These are phyloP conservation scores for Dipodascus geniculatus DNA, from an alignment of 805 yeast species.

Conservation along the genomic window DNA sequence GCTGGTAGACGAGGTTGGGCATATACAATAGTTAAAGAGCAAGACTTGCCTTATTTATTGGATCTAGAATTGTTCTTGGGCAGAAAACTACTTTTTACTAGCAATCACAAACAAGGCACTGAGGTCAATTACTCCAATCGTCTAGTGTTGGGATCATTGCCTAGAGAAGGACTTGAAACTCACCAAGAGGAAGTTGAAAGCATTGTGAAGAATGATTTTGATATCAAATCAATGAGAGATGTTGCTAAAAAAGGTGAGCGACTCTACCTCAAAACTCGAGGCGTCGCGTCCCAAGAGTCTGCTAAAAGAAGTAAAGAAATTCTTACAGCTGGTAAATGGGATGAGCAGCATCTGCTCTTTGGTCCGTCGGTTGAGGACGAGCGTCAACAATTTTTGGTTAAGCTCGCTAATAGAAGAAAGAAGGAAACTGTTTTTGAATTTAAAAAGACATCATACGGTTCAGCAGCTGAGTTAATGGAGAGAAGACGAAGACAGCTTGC, in stretches of 20 bases:
- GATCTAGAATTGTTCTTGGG: conserved; percentile 89
- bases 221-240: conserved; percentile 47
- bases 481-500: conserved; percentile 79
- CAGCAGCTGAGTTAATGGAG: conserved; percentile 69
- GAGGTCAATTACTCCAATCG: conserved; percentile 66
- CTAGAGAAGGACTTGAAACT: conserved; percentile 59
- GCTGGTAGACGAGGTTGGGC: conserved; percentile 99
- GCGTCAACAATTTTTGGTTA: conserved; percentile 64
- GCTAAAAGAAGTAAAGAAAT: conserved; percentile 76
- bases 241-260: conserved; percentile 85
- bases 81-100: conserved; percentile 48
- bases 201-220: conserved; percentile 51
- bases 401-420: conserved; percentile 52
- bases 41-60: conserved; percentile 78
- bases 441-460: conserved; percentile 31
- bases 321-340: conserved; percentile 51
- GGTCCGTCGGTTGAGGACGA: conserved; percentile 54
- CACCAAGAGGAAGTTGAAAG: conserved; percentile 61
- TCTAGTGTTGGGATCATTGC: conserved; percentile 73
- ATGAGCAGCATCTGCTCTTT: conserved; percentile 69
- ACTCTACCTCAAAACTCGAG: conserved; percentile 72
- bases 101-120: conserved; percentile 13
- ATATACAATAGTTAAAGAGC: conserved; percentile 72
- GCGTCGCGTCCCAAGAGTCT: conserved; percentile 79
- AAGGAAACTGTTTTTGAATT: conserved; percentile 95